phyloP scores from a whole-genome alignment of 345 rosid species.

The Melastoma malabathricum region DNA sequence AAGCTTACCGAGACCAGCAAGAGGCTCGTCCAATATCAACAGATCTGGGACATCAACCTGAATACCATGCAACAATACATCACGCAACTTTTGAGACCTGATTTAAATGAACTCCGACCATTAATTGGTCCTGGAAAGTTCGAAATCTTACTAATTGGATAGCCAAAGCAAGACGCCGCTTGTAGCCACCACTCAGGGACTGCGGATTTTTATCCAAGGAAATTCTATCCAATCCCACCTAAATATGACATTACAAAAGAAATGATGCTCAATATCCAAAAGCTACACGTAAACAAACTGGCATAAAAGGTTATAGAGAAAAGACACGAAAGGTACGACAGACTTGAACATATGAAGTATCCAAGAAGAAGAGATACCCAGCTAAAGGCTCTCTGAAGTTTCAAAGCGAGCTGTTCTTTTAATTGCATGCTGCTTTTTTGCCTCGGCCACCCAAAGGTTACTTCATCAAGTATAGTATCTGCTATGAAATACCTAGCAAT shows the following conservation, averaged over 20 bases:
- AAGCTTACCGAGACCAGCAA: slow-evolving; percentile 85
- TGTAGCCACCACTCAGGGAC: slow-evolving; percentile 86
- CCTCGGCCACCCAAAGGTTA: slow-evolving; percentile 93
- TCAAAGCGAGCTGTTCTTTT: slow-evolving; percentile 50
- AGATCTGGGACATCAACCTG: slow-evolving; percentile 81
- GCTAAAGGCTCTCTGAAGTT: slow-evolving; percentile 73
- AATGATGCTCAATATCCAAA: slow-evolving; percentile 1
- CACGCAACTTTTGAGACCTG: too few relatives aligned
- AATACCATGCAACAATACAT: slow-evolving; percentile 1
- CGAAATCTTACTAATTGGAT: slow-evolving; percentile 49
- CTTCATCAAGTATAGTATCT: slow-evolving; percentile 75
- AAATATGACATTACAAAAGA: slow-evolving; percentile 9
- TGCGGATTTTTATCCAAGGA: slow-evolving; percentile 81
- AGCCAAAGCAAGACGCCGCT: slow-evolving; percentile 86
- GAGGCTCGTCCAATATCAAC: slow-evolving; percentile 85
- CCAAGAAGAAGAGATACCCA: slow-evolving; percentile 42
- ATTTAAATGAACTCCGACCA: neutral
- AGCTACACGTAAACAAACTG: neutral
- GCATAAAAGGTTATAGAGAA: neutral
- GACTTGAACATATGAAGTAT: neutral
- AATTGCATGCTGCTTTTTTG: slow-evolving; percentile 45
- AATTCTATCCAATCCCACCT: slow-evolving; percentile 81
- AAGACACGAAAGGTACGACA: neutral
- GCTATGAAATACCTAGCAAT: slow-evolving; percentile 62
- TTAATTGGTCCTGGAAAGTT: neutral